phyloP scores from a whole-genome alignment of 2,329 filamentous ascomycete species.

The Fusarium sp. region DNA sequence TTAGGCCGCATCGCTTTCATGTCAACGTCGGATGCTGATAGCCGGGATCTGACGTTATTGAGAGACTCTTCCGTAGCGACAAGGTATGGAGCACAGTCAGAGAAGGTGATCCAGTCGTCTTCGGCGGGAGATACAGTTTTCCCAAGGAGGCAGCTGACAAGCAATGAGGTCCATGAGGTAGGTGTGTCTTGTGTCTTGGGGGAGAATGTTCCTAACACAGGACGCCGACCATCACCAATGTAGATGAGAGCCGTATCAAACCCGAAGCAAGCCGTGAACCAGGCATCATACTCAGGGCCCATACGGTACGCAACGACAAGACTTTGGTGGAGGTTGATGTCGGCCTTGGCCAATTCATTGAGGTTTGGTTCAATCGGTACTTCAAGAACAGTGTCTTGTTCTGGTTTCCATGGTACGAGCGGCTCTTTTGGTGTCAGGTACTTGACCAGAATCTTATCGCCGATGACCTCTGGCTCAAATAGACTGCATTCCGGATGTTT shows the following conservation, averaged over 20 bases:
- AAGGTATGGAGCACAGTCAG: constrained; percentile 80
- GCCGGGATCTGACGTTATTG: constrained; percentile 68
- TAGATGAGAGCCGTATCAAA: constrained; percentile 71
- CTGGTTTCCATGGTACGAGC: constrained; percentile 52
- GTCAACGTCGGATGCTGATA: constrained; percentile 65
- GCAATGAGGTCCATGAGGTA: constrained; percentile 51
- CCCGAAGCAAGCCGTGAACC: constrained; percentile 76
- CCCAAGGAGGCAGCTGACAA: constrained; percentile 49
- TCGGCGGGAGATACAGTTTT: constrained; percentile 7
- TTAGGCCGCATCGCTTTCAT: constrained; percentile 79
- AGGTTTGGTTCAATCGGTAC: constrained; percentile 68
- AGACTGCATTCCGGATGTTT: constrained; percentile 69
- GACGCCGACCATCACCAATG: constrained; percentile 69
- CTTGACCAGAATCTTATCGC: constrained; percentile 54
- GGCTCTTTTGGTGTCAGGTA: constrained; percentile 55
- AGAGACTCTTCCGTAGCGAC: constrained; percentile 77
- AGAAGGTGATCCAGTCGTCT: constrained; percentile 72
- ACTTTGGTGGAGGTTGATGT: constrained; percentile 70
- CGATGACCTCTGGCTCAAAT: constrained; percentile 68
- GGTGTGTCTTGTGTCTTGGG: constrained; percentile 50
- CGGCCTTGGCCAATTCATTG: constrained; percentile 57
- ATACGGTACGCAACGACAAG: constrained; percentile 70
- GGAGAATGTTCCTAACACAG: constrained; percentile 68
- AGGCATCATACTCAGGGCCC: constrained; percentile 67
- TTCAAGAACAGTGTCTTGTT: constrained; percentile 56